Base-by-base conservation (phyloP, 768 basidiomycete species). In the Agaricus sinodeliciosus region DNA sequence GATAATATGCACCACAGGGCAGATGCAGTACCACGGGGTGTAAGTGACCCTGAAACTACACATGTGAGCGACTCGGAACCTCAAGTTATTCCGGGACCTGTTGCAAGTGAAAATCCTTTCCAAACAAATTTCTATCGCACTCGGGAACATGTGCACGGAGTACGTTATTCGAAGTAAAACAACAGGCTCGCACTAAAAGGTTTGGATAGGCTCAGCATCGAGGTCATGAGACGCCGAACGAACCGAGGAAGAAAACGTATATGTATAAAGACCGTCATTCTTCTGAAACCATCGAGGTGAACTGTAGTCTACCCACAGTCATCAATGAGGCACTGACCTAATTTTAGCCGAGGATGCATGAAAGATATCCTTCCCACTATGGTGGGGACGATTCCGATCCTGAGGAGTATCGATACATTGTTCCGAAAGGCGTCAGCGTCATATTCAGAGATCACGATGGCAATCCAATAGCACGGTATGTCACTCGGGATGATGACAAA, bases 391-490 rank as follows among this genome's bases (percentile, higher is more conserved):
- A 60, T 9, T 61, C 64, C 12, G 70, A 71, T 18, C 63, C 63
- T 2, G 66, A 69, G 41, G 59, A 68, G 36, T 79, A 64, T 58
- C 72, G 69, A 62, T 87, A 87, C 58, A 78, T 87, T 57, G 75
- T 87, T 45, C 85, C 86, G 35, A 74, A 72, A 15, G 85, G 83
- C 18, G 69, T 80, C 55, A 76, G 81, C 54, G 80, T 87, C 4
- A 75, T 87, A 43, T 86, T 88, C 59, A 75, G 82, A 63, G 85
- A 87, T 59, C 78, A 80, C 57, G 65, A 72, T 16, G 85, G 85
- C 18, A 76, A 79, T 50, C 82, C 82, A 59, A 79, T 85, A 22
- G 77, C 78, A 2, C 78, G 84, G 84, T 81, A 66, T 49, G 61
- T 36, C 19, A 26, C 11, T 31, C 49, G 37, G 16, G 22, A 37